A percentile compares a stretch with the other conserved stretches of the same genome.
Evolutionary conservation across 345 rosid species (phyloP).

Genomic region (Eucalyptus microcorys): DNA sequence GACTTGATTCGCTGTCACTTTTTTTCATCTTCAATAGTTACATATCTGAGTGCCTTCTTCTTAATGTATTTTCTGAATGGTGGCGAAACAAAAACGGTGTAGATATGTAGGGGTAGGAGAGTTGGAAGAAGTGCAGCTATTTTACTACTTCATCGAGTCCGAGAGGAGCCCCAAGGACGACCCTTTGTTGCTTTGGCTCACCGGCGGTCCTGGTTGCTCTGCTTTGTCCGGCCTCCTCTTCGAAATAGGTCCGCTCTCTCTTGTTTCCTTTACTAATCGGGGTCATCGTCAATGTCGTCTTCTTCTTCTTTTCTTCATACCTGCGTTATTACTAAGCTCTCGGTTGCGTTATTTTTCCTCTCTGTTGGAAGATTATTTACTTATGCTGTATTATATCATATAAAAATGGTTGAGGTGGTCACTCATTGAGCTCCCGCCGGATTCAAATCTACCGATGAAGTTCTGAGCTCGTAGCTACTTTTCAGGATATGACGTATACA

Average conservation of each 20-base stretch:
- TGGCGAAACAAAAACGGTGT: neutral
- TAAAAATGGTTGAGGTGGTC: neutral
- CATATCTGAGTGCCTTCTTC: neutral
- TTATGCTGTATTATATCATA: neutral
- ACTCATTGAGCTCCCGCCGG: neutral
- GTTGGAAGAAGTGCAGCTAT: slow-evolving; percentile 4
- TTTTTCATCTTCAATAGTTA: neutral
- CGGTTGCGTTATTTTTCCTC: neutral
- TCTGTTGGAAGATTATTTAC: neutral
- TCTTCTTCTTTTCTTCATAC: neutral
- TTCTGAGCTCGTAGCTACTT: neutral
- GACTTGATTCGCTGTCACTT: neutral
- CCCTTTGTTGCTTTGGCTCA: slow-evolving; percentile 14
- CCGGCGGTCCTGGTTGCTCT: slow-evolving; percentile 24
- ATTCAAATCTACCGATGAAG: neutral
- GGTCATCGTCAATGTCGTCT: neutral
- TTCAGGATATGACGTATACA: neutral
- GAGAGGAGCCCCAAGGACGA: slow-evolving; percentile 8
- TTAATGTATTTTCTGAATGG: neutral
- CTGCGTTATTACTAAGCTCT: neutral
- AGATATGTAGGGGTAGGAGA: slow-evolving; percentile 16
- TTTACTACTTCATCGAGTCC: slow-evolving; percentile 11
- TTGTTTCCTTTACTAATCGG: neutral
- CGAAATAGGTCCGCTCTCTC: neutral
- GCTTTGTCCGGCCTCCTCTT: slow-evolving; percentile 1